A percentile compares a stretch with the other conserved stretches of the same genome.
These are phyloP conservation scores for Areca catechu DNA, from an alignment of 176 grass and related monocot species.

Conservation along the genomic window DNA sequence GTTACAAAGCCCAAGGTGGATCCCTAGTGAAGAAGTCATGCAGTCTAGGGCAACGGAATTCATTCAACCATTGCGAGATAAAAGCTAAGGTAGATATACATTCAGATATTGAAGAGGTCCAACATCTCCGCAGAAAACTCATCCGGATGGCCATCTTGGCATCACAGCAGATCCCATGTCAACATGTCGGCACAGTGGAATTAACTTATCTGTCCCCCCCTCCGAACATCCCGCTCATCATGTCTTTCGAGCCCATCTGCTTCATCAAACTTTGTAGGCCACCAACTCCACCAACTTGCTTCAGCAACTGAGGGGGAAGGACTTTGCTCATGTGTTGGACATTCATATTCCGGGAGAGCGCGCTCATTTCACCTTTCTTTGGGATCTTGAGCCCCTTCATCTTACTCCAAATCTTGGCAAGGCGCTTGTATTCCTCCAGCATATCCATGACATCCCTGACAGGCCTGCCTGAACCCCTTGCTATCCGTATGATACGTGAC, in stretches of 20 bases:
- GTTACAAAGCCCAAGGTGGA: too few species aligned
- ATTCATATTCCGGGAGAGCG: slow-evolving; percentile 60
- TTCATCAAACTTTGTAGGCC: slow-evolving; percentile 79
- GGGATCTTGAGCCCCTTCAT: slow-evolving; percentile 82
- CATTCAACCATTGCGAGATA: too few species aligned
- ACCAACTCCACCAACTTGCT: slow-evolving; percentile 82
- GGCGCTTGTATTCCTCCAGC: slow-evolving; percentile 86
- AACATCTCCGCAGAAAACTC: too few species aligned
- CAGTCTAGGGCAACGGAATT: too few species aligned
- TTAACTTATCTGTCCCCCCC: slow-evolving; percentile 12
- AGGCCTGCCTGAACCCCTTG: slow-evolving; percentile 54
- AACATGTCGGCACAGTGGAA: too few species aligned
- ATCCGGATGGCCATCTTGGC: too few species aligned
- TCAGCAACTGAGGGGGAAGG: slow-evolving; percentile 75
- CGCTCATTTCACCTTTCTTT: slow-evolving; percentile 84
- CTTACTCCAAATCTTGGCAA: slow-evolving; percentile 88
- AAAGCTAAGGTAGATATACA: too few species aligned
- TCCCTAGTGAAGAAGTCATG: too few species aligned
- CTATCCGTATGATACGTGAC: slow-evolving; percentile 55
- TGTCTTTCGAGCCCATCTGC: slow-evolving; percentile 81
- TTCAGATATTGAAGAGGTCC: too few species aligned
- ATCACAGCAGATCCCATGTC: too few species aligned
- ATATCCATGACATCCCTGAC: slow-evolving; percentile 79
- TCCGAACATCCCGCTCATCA: slow-evolving; percentile 57
- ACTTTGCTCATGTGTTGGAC: slow-evolving; percentile 73